Conservation (phyloP, 2,329 filamentous ascomycete species). For the Huntiella bhutanensis region DNA sequence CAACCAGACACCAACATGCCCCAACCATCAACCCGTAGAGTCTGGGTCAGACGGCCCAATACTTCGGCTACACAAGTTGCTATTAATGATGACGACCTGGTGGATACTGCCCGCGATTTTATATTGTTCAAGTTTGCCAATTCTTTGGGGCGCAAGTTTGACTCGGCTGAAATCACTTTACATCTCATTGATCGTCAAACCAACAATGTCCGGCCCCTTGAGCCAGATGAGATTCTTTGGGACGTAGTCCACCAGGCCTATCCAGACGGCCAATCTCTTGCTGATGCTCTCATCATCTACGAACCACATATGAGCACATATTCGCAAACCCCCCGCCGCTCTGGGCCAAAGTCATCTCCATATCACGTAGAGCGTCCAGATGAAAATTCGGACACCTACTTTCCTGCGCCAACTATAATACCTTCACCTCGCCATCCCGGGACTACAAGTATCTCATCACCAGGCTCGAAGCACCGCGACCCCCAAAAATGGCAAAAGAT, state of each 20-base stretch:
- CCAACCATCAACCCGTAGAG: slow-evolving; percentile 15
- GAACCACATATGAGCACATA: slow-evolving; percentile 25
- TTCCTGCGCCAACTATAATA: slow-evolving; percentile 9
- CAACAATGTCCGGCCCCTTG: slow-evolving; percentile 47
- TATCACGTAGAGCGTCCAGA: slow-evolving; percentile 14
- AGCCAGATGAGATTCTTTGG: slow-evolving; percentile 70
- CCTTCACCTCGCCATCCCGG: slow-evolving; percentile 11
- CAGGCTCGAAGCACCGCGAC: too few relatives aligned
- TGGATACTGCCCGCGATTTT: slow-evolving; percentile 85
- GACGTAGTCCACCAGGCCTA: slow-evolving; percentile 65
- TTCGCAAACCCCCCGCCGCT: slow-evolving; percentile 28
- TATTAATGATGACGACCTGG: slow-evolving; percentile 71
- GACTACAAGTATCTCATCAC: slow-evolving; percentile 14
- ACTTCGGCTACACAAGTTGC: slow-evolving; percentile 75
- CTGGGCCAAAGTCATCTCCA: slow-evolving; percentile 68
- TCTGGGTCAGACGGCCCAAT: slow-evolving; percentile 82
- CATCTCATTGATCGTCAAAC: slow-evolving; percentile 48
- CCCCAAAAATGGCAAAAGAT: too few relatives aligned
- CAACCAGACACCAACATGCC: too few relatives aligned
- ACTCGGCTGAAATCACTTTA: slow-evolving; percentile 73
- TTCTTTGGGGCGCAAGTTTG: slow-evolving; percentile 71
- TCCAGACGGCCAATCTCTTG: slow-evolving; percentile 68
- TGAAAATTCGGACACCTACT: slow-evolving; percentile 13
- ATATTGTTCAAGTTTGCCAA: slow-evolving; percentile 89
- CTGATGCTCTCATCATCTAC: slow-evolving; percentile 69